phyloP scores from a whole-genome alignment of 805 yeast genomes.

The Sugiyamaella marilandica region DNA sequence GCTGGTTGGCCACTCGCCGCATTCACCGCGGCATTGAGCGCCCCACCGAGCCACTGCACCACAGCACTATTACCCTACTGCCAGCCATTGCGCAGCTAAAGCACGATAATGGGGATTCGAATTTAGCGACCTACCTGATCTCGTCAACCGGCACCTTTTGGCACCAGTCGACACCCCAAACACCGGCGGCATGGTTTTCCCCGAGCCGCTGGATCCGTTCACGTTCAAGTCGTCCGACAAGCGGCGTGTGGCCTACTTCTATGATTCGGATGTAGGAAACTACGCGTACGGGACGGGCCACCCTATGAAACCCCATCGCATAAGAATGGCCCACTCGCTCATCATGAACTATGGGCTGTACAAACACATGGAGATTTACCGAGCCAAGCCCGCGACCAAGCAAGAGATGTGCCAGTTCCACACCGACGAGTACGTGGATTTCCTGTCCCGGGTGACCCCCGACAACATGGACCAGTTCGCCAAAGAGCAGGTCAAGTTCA shows the following conservation, averaged over 20 bases:
- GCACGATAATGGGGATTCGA: not conserved
- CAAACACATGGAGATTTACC: constrained; percentile 93
- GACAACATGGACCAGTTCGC: constrained; percentile 83
- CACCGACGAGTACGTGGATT: constrained; percentile 95
- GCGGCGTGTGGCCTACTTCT: constrained; percentile 61
- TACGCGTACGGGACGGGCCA: constrained; percentile 98
- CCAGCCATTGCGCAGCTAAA: too few relatives aligned
- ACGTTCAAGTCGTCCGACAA: constrained; percentile 16
- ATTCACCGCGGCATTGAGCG: not conserved
- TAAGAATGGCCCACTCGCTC: constrained; percentile 96
- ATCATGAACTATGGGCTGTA: constrained; percentile 96
- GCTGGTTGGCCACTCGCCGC: not conserved
- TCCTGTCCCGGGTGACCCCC: constrained; percentile 83
- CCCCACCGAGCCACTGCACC: too few relatives aligned
- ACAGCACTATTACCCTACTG: too few relatives aligned
- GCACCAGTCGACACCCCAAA: too few relatives aligned
- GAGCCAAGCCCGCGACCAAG: constrained; percentile 96
- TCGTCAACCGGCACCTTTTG: too few relatives aligned
- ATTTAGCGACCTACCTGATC: not conserved
- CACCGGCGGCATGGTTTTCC: constrained; percentile 4
- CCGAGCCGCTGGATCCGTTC: constrained; percentile 15
- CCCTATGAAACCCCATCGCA: constrained; percentile 98
- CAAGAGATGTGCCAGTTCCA: constrained; percentile 99
- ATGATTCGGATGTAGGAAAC: constrained; percentile 92
- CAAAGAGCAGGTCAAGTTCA: constrained; percentile 85